A percentile compares a stretch with the other conserved stretches of the same genome.
Evolutionary conservation across 2,329 filamentous ascomycete species (phyloP).

Genomic region (Podosphaera xanthii): DNA sequence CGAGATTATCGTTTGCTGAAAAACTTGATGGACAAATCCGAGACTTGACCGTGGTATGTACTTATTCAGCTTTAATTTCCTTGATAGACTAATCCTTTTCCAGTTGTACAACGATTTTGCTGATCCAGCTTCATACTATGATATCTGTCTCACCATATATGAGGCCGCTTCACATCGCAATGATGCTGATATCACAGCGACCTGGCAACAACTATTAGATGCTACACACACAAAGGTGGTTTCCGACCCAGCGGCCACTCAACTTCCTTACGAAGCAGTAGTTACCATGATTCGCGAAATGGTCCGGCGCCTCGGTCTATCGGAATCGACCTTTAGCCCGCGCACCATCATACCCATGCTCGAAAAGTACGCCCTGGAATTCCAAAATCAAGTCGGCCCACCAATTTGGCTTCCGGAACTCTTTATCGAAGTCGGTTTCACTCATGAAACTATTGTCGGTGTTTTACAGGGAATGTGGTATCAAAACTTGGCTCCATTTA

Average conservation of each 20-base stretch:
- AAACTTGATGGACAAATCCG: constrained; percentile 60
- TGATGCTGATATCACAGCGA: constrained; percentile 57
- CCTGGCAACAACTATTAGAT: constrained; percentile 66
- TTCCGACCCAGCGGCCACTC: constrained; percentile 19
- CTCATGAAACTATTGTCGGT: constrained; percentile 35
- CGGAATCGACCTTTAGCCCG: constrained; percentile 44
- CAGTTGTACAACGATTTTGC: constrained; percentile 86
- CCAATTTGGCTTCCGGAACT: constrained; percentile 28
- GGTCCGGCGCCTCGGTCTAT: constrained; percentile 38
- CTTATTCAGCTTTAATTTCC: background rate
- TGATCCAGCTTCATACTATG: constrained; percentile 78
- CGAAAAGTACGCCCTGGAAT: constrained; percentile 36
- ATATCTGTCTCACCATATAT: constrained; percentile 81
- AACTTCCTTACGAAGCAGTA: constrained; percentile 46
- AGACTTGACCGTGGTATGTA: constrained; percentile 49
- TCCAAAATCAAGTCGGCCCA: constrained; percentile 30
- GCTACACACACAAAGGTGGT: constrained; percentile 34
- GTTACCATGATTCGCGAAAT: constrained; percentile 39
- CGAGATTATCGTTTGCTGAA: constrained; percentile 35
- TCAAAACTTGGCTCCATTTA: constrained; percentile 40
- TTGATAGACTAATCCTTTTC: constrained; percentile 2
- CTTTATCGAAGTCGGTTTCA: constrained; percentile 37
- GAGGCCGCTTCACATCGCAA: constrained; percentile 81
- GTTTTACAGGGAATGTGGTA: constrained; percentile 45
- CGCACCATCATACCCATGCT: constrained; percentile 35